Base-by-base conservation (phyloP, 192 early-diverging fungal species). In the Backusella morwellensis region DNA sequence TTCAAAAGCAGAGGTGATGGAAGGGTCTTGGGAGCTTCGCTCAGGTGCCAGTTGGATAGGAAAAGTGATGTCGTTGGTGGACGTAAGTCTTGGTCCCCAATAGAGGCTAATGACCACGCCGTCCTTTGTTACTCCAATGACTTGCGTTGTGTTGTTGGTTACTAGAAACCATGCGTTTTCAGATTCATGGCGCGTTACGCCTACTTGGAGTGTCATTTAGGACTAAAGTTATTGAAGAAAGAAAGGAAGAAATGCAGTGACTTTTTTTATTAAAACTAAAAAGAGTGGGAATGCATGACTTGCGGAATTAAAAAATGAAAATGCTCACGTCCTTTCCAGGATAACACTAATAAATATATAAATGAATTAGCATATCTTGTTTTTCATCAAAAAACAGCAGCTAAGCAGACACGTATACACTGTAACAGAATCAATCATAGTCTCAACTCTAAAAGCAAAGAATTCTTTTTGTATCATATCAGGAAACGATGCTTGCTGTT, bases 1-100 rank as follows among this genome's bases (percentile, higher is more conserved):
- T 42, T 78, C 77, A 47, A 41, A 29, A 0, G 72, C 72, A n/a
- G 66, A 9, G 15, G 77, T 78, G 11, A 78, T 34, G 15, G 42
- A 8, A 0, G 77, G 77, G 38, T 78, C 77, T 67, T 78, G 77
- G 1, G 77, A 78, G 5, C 66, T 54, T 21, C 77, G 35, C 68
- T 44, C 71, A 15, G 40, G 19, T 0, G 38, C 44, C 1, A 72
- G 26, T 2, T 15, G 5, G 7, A 41, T 26, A 14, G 59, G 21
- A 6, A 34, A 26, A 21, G 34, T 0, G 17, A 59, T 41, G 35
- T 78, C 77, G n/a, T 4, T 74, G 17, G 34, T 50, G 6, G 41
- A 69, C 1, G 36, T 17, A 3, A 78, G 32, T 41, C 73, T 8
- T 1, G 59, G 19, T 34, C 77, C 77, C 77, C 77, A 78, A 26